Base-by-base conservation (phyloP, 2,329 filamentous ascomycete genomes). In the Colletotrichum echinochloae region DNA sequence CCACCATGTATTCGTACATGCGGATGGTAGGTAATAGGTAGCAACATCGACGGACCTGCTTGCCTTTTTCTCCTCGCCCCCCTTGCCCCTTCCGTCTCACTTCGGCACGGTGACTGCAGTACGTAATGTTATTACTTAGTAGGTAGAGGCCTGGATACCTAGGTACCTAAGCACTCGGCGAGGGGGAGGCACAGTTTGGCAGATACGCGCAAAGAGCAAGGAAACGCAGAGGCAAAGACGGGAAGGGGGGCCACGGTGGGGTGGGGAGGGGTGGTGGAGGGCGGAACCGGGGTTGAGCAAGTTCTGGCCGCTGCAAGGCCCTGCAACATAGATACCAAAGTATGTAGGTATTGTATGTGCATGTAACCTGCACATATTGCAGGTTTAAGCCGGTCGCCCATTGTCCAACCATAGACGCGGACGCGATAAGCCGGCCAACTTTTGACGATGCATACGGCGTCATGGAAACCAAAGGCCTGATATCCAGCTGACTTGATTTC, bases 381-480 rank as follows among this genome's bases (percentile, higher is more conserved):
- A 66, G 51, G 52, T 30, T n/a, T 35, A 18, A 65, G 54, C 37
- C 30, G 26, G 16, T 35, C 30, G 33, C 52, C 49, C 67, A 70
- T 70, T 70, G 63, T 62, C 67, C 67, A 70, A 70, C 67, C 67
- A 70, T 44, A 62, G 44, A 33, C 35, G 56, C 44, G 12, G 64
- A 14, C 30, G 64, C 64, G 67, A 70, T 70, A 70, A 70, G 66
- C 65, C 57, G 39, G 57, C 64, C 64, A 62, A 39, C 28, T 61
- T 56, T 70, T 70, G 63, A 70, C 63, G 67, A 66, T 61, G 62
- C 56, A 46, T 41, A n/a, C 63, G 35, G 67, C 64, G 67, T 70
- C 67, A 70, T 59, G 30, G 57, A 61, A 69, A 66, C 41, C n/a
- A 61, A 61, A 56, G 35, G 48, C 48, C 18, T 23, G 26, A 41